phyloP scores from a whole-genome alignment of 176 grass and related monocot genomes.

The Aechmea fasciata region DNA sequence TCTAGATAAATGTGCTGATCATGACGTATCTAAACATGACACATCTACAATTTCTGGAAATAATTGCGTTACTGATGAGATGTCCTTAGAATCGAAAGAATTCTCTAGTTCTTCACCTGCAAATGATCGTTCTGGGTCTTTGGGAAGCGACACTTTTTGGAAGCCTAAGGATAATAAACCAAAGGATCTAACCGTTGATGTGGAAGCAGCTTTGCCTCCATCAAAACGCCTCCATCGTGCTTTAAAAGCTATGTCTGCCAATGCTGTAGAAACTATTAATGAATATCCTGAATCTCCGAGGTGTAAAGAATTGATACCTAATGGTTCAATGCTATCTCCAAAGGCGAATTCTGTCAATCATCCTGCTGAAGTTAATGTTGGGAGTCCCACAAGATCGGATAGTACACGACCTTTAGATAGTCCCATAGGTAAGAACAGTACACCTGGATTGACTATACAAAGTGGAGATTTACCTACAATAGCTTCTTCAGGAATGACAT shows the following conservation, averaged over 20 bases:
- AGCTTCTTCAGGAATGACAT: conserved; percentile 28
- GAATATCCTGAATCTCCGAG: conserved; percentile 30
- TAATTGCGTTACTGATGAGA: conserved; percentile 14
- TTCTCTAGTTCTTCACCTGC: conserved; percentile 24
- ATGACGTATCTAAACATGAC: conserved; percentile 2
- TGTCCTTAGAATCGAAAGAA: conserved; percentile 14
- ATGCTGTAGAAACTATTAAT: conserved; percentile 48
- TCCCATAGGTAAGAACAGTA: conserved; percentile 10
- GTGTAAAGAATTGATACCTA: conserved; percentile 19
- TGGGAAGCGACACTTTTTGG: conserved; percentile 26
- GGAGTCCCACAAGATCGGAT: conserved; percentile 24
- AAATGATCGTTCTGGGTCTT: conserved; percentile 15
- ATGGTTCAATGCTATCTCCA: conserved; percentile 19
- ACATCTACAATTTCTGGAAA: conserved; percentile 13
- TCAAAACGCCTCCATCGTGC: conserved; percentile 96
- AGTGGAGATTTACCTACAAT: conserved; percentile 16
- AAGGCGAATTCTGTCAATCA: conserved; percentile 12
- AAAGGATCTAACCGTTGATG: conserved; percentile 41
- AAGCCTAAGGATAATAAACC: conserved; percentile 31
- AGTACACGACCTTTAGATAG: conserved; percentile 25
- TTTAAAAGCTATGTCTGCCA: conserved; percentile 95
- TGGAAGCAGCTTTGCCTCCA: conserved; percentile 93
- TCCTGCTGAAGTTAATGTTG: conserved; percentile 22
- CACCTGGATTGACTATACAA: conserved; percentile 1
- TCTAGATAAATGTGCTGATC: conserved; percentile 26